Conservation (phyloP, 805 yeast species). For the Candida hispaniensis region DNA sequence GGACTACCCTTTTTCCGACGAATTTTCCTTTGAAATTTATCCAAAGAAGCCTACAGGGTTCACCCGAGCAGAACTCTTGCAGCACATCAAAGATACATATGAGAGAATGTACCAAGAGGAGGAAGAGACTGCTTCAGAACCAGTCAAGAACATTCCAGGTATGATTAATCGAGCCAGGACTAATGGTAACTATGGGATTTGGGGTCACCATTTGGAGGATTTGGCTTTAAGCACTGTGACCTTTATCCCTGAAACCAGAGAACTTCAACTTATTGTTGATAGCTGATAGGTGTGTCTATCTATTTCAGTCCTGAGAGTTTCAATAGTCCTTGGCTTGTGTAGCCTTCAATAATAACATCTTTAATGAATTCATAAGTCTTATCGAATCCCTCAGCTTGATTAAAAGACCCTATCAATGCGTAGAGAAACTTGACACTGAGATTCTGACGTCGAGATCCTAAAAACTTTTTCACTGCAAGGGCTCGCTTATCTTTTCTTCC, state of each 20-base stretch:
- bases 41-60: conserved; percentile 5
- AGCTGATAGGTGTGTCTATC: conserved; percentile 11
- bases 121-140: conserved; percentile 5
- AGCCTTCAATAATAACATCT: conserved; percentile 7
- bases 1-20: conserved; percentile 12
- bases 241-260: neutral
- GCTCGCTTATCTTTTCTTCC: neutral
- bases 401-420: conserved; percentile 4
- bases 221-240: conserved; percentile 6
- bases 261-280: conserved; percentile 9
- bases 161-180: conserved; percentile 10
- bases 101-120: conserved; percentile 7
- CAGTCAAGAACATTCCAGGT: conserved; percentile 11
- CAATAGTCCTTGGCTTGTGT: conserved; percentile 3
- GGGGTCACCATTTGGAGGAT: conserved; percentile 14
- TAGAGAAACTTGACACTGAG: conserved; percentile 1
- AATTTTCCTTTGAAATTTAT: conserved; percentile 9
- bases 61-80: conserved; percentile 2
- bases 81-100: conserved; percentile 3
- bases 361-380: conserved; percentile 11
- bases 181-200: conserved; percentile 10
- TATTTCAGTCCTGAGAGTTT: neutral
- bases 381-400: conserved; percentile 1
- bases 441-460: no score
- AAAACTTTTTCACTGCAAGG: no score